A percentile compares a stretch with the other conserved stretches of the same genome.
These are phyloP conservation scores for Termitomyces sp. DNA, from an alignment of 768 basidiomycete genomes.

Conservation along the genomic window DNA sequence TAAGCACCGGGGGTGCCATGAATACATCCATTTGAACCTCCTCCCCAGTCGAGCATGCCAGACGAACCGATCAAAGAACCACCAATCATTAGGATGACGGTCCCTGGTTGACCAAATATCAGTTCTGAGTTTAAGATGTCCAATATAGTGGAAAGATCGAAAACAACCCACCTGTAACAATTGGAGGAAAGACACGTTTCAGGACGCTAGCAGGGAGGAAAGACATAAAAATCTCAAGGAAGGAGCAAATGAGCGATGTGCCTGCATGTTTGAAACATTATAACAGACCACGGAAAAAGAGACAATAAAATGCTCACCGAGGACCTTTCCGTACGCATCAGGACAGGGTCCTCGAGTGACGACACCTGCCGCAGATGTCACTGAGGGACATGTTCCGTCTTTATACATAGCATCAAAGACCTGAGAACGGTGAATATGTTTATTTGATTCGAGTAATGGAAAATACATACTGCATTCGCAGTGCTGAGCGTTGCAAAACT, in stretches of 20 bases:
- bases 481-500: constrained; percentile 78
- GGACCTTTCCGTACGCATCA: constrained; percentile 75
- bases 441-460: background rate
- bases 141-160: background rate
- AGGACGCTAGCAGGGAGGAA: constrained; percentile 66
- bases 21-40: constrained; percentile 73
- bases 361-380: constrained; percentile 53
- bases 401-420: constrained; percentile 76
- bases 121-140: too few relatives aligned
- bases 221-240: constrained; percentile 76
- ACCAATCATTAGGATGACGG: constrained; percentile 79
- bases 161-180: constrained; percentile 59
- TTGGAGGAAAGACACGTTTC: constrained; percentile 71
- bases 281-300: background rate
- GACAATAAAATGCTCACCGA: constrained; percentile 42
- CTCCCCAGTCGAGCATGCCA: constrained; percentile 81
- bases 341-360: constrained; percentile 62
- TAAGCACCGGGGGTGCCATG: constrained; percentile 58
- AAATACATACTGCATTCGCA: constrained; percentile 52
- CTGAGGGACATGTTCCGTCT: constrained; percentile 72
- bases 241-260: constrained; percentile 72
- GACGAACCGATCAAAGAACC: constrained; percentile 71
- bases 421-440: constrained; percentile 26
- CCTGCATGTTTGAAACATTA: constrained; percentile 32
- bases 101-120: constrained; percentile 36